Evolutionary conservation across 352 stramenopile species (phyloP).

Genomic region (Pythium sp.): DNA sequence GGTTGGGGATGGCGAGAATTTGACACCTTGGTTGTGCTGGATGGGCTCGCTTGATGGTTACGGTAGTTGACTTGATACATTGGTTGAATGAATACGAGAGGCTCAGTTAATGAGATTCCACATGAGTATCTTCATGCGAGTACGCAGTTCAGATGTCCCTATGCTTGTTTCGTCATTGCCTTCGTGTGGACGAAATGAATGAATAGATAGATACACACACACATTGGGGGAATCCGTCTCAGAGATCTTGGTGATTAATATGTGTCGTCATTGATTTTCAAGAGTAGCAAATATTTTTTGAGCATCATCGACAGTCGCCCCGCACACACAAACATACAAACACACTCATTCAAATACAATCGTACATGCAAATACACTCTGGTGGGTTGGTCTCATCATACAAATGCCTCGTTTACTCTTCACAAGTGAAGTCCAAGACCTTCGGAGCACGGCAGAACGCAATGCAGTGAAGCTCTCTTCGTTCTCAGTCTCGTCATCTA

Average conservation of each 20-base stretch:
- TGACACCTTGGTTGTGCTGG: slow-evolving; percentile 83
- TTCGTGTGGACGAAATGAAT: slow-evolving; percentile 6
- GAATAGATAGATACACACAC: slow-evolving; percentile 3
- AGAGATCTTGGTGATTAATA: slow-evolving; percentile 90
- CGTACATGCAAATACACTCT: slow-evolving; percentile 15
- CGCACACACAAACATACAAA: not conserved
- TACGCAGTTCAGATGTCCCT: slow-evolving; percentile 81
- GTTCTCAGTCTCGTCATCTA: slow-evolving; percentile 91
- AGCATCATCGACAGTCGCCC: slow-evolving; percentile 67
- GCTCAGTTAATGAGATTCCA: slow-evolving; percentile 93
- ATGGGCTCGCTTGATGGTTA: too few relatives aligned
- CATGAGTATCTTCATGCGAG: slow-evolving; percentile 74
- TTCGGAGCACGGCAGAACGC: slow-evolving; percentile 78
- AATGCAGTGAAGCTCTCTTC: slow-evolving; percentile 56
- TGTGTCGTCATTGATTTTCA: slow-evolving; percentile 87
- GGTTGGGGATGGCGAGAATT: slow-evolving; percentile 76
- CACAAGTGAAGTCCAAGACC: slow-evolving; percentile 59
- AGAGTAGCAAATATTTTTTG: slow-evolving; percentile 92
- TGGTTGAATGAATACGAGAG: slow-evolving; percentile 26
- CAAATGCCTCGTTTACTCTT: slow-evolving; percentile 91
- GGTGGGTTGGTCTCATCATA: slow-evolving; percentile 86
- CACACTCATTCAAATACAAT: slow-evolving; percentile 14
- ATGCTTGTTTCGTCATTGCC: slow-evolving; percentile 87
- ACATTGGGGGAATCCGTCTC: slow-evolving; percentile 43
- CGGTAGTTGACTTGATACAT: too few relatives aligned